A percentile compares a stretch with the other conserved stretches of the same genome.
These are phyloP conservation scores for Crotalaria pallida DNA, from an alignment of 306 rosid genomes.

Conservation along the genomic window DNA sequence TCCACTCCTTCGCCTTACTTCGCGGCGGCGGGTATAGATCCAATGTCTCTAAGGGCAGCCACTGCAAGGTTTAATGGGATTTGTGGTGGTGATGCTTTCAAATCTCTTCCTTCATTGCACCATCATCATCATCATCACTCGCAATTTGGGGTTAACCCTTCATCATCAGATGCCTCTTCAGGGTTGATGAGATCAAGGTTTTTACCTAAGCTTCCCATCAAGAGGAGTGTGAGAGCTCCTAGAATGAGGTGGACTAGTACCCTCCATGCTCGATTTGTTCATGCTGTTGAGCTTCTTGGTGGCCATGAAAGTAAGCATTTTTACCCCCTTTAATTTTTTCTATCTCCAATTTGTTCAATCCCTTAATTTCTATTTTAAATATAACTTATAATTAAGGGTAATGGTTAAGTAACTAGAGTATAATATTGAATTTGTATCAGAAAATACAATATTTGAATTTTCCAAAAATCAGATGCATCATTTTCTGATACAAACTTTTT, in stretches of 20 bases:
- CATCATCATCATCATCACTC: conserved; percentile 48
- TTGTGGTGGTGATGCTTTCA: conserved; percentile 30
- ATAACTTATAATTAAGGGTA: too few species aligned
- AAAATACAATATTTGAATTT: too few species aligned
- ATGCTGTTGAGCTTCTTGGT: conserved; percentile 93
- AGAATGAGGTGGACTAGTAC: conserved; percentile 96
- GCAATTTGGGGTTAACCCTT: conserved; percentile 29
- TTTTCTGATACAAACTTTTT: too few species aligned
- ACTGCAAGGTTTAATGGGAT: conserved; percentile 43
- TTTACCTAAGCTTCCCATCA: conserved; percentile 64
- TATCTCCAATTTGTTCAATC: background rate
- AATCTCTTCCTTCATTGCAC: conserved; percentile 57
- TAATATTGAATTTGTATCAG: too few species aligned
- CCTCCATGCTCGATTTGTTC: conserved; percentile 81
- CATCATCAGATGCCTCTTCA: conserved; percentile 32
- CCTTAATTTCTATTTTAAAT: background rate
- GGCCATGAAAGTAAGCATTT: conserved; percentile 78
- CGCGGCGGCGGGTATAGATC: conserved; percentile 45
- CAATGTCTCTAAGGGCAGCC: conserved; percentile 40
- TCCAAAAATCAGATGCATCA: too few species aligned
- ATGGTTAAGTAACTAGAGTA: too few species aligned
- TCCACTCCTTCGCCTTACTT: conserved; percentile 27
- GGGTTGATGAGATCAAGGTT: conserved; percentile 76
- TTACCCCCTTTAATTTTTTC: background rate
- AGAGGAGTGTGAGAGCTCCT: conserved; percentile 87